Base-by-base conservation (phyloP, 345 rosid species). In the Cardamine occulta region DNA sequence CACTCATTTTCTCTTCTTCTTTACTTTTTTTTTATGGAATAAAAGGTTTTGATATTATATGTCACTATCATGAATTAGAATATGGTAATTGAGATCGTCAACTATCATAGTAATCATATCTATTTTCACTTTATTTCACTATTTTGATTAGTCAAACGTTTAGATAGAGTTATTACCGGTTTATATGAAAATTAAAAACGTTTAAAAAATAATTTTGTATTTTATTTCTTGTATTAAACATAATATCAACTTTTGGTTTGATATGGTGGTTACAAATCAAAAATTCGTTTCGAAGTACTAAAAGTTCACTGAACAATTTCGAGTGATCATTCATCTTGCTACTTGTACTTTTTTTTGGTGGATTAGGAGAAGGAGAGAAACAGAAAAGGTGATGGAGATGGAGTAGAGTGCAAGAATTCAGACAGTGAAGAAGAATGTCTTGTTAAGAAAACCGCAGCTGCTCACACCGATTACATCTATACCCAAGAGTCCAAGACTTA, bases 401-500 rank as follows among this genome's bases (percentile, higher is more conserved):
- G 66, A 31, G 85, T 71, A 42, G 86, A 73, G n/a, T 86, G 86
- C 75, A 60, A 42, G 49, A 79, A 70, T 24, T 29, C 78, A 53
- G 80, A 69, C 18, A 80, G 60, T 56, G 85, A 85, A 57, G 87
- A 85, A 53, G 87, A 85, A 65, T 85, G 88, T 58, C 70, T 84
- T 78, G 68, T 81, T 14, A 80, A 80, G 76, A 82, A 78, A 70
- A 64, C 78, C 18, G 56, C 77, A 80, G 82, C 70, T 67, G 85
- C 80, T 67, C 90, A 86, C 79, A 78, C 86, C 2, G 89, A 83
- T 78, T 81, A 83, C 72, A 85, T 88, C 75, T 86, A 85, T 79
- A 85, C 90, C 6, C 85, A 86, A 80, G 85, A 84, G 68, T 40
- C 6, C 85, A 86, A 80, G 85, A 84, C 70, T 40, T 74, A 51